phyloP scores from a whole-genome alignment of 352 stramenopile species.

The Globisporangium polare region DNA sequence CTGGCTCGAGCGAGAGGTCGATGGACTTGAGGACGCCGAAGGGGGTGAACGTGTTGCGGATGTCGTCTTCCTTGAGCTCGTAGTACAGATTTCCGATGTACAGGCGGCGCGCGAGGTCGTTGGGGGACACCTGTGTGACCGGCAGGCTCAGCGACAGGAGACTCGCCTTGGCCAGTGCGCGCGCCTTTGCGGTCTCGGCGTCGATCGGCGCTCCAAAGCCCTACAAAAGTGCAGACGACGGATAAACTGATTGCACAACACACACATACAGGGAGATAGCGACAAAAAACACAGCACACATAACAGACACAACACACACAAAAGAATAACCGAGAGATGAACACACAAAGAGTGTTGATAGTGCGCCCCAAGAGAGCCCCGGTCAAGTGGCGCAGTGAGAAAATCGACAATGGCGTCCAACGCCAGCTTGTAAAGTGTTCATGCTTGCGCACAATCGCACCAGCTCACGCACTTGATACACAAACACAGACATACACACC shows the following conservation, averaged over 20 bases:
- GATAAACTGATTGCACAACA: conserved; percentile 33
- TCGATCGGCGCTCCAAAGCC: conserved; percentile 34
- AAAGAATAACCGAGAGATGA: conserved; percentile 14
- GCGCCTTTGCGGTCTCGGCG: conserved; percentile 49
- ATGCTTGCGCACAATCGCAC: not conserved
- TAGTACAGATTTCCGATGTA: conserved; percentile 85
- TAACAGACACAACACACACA: conserved; percentile 4
- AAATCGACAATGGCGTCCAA: not conserved
- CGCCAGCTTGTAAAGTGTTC: not conserved
- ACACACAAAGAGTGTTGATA: conserved; percentile 10
- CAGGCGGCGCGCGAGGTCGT: conserved; percentile 62
- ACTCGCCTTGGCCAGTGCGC: conserved; percentile 66
- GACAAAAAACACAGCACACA: conserved; percentile 16
- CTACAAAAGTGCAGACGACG: conserved; percentile 37
- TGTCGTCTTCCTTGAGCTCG: conserved; percentile 77
- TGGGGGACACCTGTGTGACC: conserved; percentile 37
- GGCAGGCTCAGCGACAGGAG: conserved; percentile 58
- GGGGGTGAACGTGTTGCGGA: conserved; percentile 57
- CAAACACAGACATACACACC: not conserved
- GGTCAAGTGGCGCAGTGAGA: conserved; percentile 5
- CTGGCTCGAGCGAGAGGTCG: conserved; percentile 72
- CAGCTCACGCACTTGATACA: not conserved
- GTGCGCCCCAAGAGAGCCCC: conserved; percentile 5
- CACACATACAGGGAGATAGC: not conserved
- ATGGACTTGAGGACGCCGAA: conserved; percentile 73